These are phyloP conservation scores for Naegleria gruberi DNA, from an alignment of 208 protist genomes.

Conservation along the genomic window DNA sequence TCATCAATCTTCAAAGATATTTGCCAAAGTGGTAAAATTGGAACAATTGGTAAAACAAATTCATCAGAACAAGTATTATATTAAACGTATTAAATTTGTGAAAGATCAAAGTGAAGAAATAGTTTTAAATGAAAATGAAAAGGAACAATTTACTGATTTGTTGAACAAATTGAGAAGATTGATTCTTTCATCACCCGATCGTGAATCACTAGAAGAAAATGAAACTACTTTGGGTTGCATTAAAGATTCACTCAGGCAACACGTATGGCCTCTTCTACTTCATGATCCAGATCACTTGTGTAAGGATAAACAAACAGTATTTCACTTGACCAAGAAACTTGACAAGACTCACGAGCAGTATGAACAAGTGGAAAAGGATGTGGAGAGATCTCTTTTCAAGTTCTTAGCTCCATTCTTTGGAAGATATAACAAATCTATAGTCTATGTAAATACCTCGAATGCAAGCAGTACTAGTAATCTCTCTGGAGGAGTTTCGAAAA, in stretches of 20 bases:
- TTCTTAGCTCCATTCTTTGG: slow-evolving; percentile 6
- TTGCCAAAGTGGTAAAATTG: not conserved
- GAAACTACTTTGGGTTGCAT: not conserved
- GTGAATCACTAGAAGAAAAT: not conserved
- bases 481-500: not conserved
- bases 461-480: not conserved
- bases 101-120: not conserved
- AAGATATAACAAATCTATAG: not conserved
- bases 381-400: not conserved
- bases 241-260: not conserved
- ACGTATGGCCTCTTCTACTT: not conserved
- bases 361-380: slow-evolving; percentile 11
- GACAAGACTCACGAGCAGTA: not conserved
- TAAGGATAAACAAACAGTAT: not conserved
- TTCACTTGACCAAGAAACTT: not conserved
- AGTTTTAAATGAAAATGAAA: not conserved
- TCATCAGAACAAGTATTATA: not conserved
- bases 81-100: not conserved
- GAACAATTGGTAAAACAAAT: not conserved
- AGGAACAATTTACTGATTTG: not conserved
- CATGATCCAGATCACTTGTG: not conserved
- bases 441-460: not conserved
- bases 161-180: not conserved
- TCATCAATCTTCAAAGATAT: no score
- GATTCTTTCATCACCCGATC: not conserved